phyloP scores from a whole-genome alignment of 331 rosid genomes.

The Quercus lobata region DNA sequence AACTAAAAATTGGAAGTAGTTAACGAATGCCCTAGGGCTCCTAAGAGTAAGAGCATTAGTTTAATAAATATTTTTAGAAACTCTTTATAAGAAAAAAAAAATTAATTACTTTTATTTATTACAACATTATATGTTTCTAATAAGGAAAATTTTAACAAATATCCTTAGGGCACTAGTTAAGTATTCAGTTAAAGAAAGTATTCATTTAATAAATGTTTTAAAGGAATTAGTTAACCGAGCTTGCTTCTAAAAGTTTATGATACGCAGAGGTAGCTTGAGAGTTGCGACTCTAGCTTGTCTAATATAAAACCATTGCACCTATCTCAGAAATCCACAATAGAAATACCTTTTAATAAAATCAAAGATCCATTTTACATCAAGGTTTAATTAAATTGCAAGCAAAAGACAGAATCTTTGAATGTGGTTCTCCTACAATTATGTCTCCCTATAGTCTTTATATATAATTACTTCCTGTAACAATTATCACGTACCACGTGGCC shows the following conservation, averaged over 20 bases:
- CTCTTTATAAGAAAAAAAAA: too few species aligned
- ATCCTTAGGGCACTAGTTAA: rapidly evolving
- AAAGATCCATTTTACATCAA: slow-evolving; percentile 19
- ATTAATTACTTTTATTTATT: too few species aligned
- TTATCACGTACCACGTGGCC: slow-evolving; percentile 26
- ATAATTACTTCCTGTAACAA: not conserved
- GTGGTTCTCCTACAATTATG: slow-evolving; percentile 18
- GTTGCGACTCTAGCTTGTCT: not conserved
- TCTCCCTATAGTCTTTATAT: not conserved
- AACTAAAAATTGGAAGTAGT: too few species aligned
- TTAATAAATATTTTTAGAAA: too few species aligned
- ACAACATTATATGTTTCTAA: too few species aligned
- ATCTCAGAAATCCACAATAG: slow-evolving; percentile 6
- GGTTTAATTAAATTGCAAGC: slow-evolving; percentile 35
- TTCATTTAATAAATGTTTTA: too few species aligned
- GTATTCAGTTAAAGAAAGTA: too few species aligned
- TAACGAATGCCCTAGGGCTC: too few species aligned
- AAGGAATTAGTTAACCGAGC: too few species aligned
- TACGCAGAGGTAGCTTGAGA: not conserved
- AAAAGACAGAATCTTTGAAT: not conserved
- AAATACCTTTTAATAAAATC: not conserved
- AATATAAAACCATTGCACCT: not conserved
- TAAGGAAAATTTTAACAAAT: too few species aligned
- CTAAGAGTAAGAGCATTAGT: too few species aligned
- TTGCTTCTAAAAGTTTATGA: not conserved